phyloP scores from a whole-genome alignment of 345 rosid genomes.

The Psidium guajava region DNA sequence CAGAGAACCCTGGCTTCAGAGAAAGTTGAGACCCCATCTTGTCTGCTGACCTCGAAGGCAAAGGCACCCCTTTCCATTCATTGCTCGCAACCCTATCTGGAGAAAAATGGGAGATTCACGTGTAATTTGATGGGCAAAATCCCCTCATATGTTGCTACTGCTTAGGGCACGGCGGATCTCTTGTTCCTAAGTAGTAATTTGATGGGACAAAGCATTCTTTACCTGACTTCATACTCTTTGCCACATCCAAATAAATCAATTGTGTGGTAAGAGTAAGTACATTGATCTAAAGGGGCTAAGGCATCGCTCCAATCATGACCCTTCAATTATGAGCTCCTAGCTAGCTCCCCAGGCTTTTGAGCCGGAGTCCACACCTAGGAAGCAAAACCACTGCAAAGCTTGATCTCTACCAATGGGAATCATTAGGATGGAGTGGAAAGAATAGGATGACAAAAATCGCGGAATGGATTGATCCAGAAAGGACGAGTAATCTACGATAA shows the following conservation, averaged over 20 bases:
- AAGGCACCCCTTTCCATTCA: background rate
- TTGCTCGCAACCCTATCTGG: background rate
- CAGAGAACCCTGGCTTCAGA: background rate
- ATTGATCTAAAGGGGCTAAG: background rate
- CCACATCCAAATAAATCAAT: background rate
- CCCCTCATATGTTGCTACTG: background rate
- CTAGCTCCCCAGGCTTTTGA: background rate
- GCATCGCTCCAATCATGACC: background rate
- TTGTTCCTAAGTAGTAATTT: background rate
- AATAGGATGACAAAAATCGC: background rate
- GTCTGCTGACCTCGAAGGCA: background rate
- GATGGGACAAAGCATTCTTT: background rate
- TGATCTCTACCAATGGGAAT: background rate
- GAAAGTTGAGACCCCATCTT: background rate
- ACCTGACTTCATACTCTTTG: background rate
- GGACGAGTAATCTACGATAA: background rate
- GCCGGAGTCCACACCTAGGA: background rate
- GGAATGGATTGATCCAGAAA: background rate
- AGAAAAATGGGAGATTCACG: background rate
- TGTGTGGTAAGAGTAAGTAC: background rate
- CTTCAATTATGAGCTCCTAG: background rate
- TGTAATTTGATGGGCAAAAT: background rate
- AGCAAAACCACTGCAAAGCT: background rate
- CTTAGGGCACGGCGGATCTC: background rate
- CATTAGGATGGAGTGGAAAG: background rate